Conservation (phyloP, 2,329 filamentous ascomycete genomes). For the Colletotrichum echinochloae region DNA sequence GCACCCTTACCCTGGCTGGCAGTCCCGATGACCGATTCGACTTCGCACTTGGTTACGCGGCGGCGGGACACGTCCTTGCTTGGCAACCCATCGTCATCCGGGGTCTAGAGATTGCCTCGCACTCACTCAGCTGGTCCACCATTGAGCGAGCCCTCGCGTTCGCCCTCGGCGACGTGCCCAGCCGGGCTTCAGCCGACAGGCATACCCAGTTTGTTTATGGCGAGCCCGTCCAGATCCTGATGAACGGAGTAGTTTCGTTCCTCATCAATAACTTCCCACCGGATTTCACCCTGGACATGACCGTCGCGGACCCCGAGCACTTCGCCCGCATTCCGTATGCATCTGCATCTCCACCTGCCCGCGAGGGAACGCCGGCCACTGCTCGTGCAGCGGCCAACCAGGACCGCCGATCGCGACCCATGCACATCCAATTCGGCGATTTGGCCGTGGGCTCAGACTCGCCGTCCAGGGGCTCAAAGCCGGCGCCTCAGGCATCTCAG, state of each 20-base stretch:
- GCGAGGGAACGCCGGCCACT: conserved; percentile 50
- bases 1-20: conserved; percentile 52
- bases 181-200: conserved; percentile 45
- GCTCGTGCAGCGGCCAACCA: conserved; percentile 54
- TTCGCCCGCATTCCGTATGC: conserved; percentile 61
- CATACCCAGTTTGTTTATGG: conserved; percentile 63
- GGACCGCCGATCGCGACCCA: conserved; percentile 64
- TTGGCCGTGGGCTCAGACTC: conserved; percentile 55
- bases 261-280: conserved; percentile 69
- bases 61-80: conserved; percentile 69
- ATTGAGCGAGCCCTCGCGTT: conserved; percentile 72
- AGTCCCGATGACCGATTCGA: conserved; percentile 59
- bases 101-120: conserved; percentile 69
- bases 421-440: conserved; percentile 79
- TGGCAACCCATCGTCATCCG: conserved; percentile 67
- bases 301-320: conserved; percentile 50
- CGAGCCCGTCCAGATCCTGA: conserved; percentile 64
- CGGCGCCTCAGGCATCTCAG: conserved; percentile 6
- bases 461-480: conserved; percentile 47
- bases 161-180: conserved; percentile 55
- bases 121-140: conserved; percentile 72
- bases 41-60: conserved; percentile 73
- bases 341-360: conserved; percentile 50
- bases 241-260: conserved; percentile 69
- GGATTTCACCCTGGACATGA: conserved; percentile 69